Conservation (phyloP, 257 asterid species). For the Fraxinus quadrangulata region DNA sequence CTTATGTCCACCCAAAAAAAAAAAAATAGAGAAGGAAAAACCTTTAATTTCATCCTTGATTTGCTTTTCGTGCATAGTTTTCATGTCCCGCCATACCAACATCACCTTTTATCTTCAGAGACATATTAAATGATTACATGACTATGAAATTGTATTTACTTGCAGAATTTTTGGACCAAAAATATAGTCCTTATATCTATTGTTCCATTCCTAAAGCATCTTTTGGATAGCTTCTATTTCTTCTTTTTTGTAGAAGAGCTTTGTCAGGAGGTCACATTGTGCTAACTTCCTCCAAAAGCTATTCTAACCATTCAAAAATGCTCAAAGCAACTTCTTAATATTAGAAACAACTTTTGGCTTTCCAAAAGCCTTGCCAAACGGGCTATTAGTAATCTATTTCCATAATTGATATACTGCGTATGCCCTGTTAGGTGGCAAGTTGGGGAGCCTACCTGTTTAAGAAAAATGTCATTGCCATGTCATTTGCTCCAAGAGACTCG, state of each 20-base stretch:
- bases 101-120: neutral
- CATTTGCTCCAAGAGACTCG: slow-evolving; percentile 47
- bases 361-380: no score
- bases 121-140: neutral
- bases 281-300: no score
- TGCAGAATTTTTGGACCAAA: neutral
- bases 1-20: neutral
- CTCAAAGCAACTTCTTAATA: no score
- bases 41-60: neutral
- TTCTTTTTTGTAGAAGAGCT: no score
- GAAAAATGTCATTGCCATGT: slow-evolving; percentile 52
- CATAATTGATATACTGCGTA: neutral
- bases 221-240: no score
- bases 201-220: neutral
- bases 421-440: slow-evolving; percentile 42
- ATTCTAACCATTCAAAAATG: no score
- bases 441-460: slow-evolving; percentile 50
- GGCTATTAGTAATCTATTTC: neutral
- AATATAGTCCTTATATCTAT: no score
- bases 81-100: neutral
- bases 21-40: neutral
- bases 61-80: neutral
- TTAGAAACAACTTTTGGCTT: no score
- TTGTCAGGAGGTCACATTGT: no score
- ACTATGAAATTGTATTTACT: no score